These are phyloP conservation scores for Paraconiothyrium sp. DNA, from an alignment of 2,329 filamentous ascomycete species.

Conservation along the genomic window DNA sequence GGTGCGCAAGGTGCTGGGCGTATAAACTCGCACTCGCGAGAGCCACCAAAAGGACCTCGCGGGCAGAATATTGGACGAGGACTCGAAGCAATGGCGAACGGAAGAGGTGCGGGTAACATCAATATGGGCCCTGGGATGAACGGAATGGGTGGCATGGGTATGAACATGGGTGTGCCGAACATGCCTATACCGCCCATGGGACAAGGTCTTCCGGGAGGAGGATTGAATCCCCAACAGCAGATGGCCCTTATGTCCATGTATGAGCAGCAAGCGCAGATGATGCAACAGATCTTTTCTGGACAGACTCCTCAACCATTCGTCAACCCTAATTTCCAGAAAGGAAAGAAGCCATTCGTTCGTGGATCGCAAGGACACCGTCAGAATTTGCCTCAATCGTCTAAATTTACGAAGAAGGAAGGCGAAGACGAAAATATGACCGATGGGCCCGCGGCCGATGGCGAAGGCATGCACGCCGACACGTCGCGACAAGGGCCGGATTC, in stretches of 20 bases:
- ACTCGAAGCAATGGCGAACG: slow-evolving; percentile 49
- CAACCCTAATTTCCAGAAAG: slow-evolving; percentile 62
- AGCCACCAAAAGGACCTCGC: slow-evolving; percentile 76
- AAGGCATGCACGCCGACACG: slow-evolving; percentile 71
- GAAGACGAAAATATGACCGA: slow-evolving; percentile 52
- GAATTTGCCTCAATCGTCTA: slow-evolving; percentile 63
- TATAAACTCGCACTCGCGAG: slow-evolving; percentile 79
- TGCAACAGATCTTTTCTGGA: slow-evolving; percentile 51
- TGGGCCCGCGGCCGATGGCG: slow-evolving; percentile 47
- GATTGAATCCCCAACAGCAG: slow-evolving; percentile 73
- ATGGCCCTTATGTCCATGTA: slow-evolving; percentile 80
- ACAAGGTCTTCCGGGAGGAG: slow-evolving; percentile 60
- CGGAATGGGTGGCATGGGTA: slow-evolving; percentile 37
- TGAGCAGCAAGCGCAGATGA: slow-evolving; percentile 79
- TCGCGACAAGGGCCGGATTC: slow-evolving; percentile 66
- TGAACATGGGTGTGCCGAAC: slow-evolving; percentile 44
- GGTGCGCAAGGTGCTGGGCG: slow-evolving; percentile 75
- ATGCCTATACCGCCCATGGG: slow-evolving; percentile 46
- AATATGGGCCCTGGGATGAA: slow-evolving; percentile 43
- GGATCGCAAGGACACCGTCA: slow-evolving; percentile 45
- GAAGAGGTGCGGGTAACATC: slow-evolving; percentile 49
- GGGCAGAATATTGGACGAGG: slow-evolving; percentile 52
- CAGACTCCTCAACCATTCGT: slow-evolving; percentile 60
- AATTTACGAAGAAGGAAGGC: slow-evolving; percentile 59
- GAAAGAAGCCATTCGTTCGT: slow-evolving; percentile 69